Conservation (phyloP, 495 filamentous ascomycete species). For the Xeromyces bisporus region DNA sequence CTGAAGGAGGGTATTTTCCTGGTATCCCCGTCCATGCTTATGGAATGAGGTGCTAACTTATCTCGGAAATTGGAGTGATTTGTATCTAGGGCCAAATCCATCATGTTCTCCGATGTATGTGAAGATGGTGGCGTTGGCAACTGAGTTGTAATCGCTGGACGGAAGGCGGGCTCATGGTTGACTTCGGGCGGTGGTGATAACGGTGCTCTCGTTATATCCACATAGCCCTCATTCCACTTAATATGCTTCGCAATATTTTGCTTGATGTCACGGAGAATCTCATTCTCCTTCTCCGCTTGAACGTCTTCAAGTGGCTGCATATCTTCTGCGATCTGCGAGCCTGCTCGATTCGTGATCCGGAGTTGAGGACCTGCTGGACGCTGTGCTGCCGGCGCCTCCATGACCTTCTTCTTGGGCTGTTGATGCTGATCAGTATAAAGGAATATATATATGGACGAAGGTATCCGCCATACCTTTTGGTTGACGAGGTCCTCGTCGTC, state of each 20-base stretch:
- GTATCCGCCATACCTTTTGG: constrained; percentile 57
- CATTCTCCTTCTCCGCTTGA: constrained; percentile 65
- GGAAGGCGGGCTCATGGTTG: constrained; percentile 45
- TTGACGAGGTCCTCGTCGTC: constrained; percentile 93
- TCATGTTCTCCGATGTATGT: constrained; percentile 44
- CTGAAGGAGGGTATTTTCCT: constrained; percentile 42
- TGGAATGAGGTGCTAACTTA: constrained; percentile 25
- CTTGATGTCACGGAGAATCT: constrained; percentile 60
- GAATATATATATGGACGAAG: neutral
- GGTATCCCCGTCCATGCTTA: constrained; percentile 32
- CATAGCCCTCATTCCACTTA: constrained; percentile 69
- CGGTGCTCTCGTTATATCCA: constrained; percentile 69
- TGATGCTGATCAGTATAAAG: constrained; percentile 10
- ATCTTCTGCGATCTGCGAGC: constrained; percentile 50
- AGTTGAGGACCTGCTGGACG: constrained; percentile 41
- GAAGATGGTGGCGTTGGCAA: constrained; percentile 76
- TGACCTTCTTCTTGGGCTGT: constrained; percentile 52
- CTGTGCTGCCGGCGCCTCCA: constrained; percentile 36
- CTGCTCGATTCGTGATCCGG: constrained; percentile 52
- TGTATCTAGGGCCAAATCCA: constrained; percentile 29
- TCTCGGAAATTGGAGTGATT: constrained; percentile 28
- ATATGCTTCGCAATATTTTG: constrained; percentile 65
- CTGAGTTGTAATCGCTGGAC: constrained; percentile 67
- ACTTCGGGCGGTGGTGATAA: constrained; percentile 50
- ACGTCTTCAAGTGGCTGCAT: constrained; percentile 58